Evolutionary conservation across 2,329 filamentous ascomycete genomes (phyloP), one percentile per base, ranked within the genome.

Genomic region (Beauveria sp.): DNA sequence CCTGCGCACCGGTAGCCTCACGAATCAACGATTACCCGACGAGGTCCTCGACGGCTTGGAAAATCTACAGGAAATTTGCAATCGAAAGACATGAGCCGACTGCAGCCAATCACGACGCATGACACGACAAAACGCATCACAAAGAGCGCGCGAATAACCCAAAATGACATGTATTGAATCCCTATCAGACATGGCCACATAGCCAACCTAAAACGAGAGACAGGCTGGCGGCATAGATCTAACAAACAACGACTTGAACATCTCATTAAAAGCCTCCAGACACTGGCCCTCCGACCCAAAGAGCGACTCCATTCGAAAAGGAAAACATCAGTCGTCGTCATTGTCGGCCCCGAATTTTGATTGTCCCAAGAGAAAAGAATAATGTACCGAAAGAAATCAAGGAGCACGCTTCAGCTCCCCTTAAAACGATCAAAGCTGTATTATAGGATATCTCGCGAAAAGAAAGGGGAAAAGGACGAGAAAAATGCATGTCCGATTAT

Each of bases 1-100:
- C 73, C 79, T 96, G 60, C 86, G 90, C 51, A 93, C 95, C 69
- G 91, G 92, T 43, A 86, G 86, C 60, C 82, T 95, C 62, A 80
- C 83, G 42, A 88, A 89, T 65, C 73, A 79, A 24, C 79, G 85
- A 63, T 74, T 93, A 38, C 79, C 79, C 28, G 80, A 85, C 52
- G 87, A 92, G 66, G 83, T 91, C 34, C 75, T 91, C 20, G 82
- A 87, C 52, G 87, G 87, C 6, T 76, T 95, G n/a, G 67, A 67
- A 18, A 68, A 69, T 40, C 67, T 76, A 49, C 84, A 89, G 70
- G 79, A 84, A 64, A 79, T 81, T 26, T 92, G 89, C 72, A 79
- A 82, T 63, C 70, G 67, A 61, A 81, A 79, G 64, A 72, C 66
- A 43, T 78, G 68, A 75, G 63, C 5, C 5, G 14, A 46, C 10